Conservation (phyloP, 2,329 filamentous ascomycete genomes). For the Coniochaeta ligniaria region DNA sequence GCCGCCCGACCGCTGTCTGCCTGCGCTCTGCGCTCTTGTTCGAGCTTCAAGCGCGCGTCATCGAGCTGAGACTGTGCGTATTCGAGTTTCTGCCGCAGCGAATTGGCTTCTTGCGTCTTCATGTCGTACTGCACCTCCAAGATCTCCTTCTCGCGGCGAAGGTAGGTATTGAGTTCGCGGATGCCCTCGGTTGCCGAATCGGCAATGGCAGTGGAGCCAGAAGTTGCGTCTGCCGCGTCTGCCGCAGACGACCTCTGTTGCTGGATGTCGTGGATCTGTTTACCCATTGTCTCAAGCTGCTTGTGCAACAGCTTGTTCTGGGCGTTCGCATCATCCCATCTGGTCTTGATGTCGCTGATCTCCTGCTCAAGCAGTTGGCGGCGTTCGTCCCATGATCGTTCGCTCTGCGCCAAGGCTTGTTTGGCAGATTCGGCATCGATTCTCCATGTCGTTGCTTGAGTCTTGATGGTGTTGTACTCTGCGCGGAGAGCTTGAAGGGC, state of each 20-base stretch:
- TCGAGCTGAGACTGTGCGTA: conserved; percentile 85
- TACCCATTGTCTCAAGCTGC: conserved; percentile 76
- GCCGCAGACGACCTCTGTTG: conserved; percentile 55
- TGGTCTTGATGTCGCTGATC: conserved; percentile 66
- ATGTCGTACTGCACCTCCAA: conserved; percentile 93
- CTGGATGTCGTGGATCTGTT: conserved; percentile 74
- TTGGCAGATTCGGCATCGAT: conserved; percentile 83
- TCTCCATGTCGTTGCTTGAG: conserved; percentile 65
- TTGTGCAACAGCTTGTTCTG: conserved; percentile 89
- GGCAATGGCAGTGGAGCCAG: conserved; percentile 28
- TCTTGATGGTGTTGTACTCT: conserved; percentile 77
- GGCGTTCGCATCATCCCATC: conserved; percentile 75
- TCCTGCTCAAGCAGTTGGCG: conserved; percentile 78
- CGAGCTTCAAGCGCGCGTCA: conserved; percentile 78
- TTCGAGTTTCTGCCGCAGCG: conserved; percentile 83
- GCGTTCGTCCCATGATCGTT: conserved; percentile 82
- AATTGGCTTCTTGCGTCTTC: conserved; percentile 79
- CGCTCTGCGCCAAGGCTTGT: conserved; percentile 68
- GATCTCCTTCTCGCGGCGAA: conserved; percentile 95
- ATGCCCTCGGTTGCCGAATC: conserved; percentile 65
- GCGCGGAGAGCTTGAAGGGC: conserved; percentile 69
- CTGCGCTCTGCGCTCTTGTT: conserved; percentile 76
- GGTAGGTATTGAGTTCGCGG: conserved; percentile 83
- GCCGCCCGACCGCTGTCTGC: conserved; percentile 66
- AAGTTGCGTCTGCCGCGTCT: conserved; percentile 34